These are phyloP conservation scores for Kurtzmaniella cleridarum DNA, from an alignment of 805 yeast genomes.

Conservation along the genomic window DNA sequence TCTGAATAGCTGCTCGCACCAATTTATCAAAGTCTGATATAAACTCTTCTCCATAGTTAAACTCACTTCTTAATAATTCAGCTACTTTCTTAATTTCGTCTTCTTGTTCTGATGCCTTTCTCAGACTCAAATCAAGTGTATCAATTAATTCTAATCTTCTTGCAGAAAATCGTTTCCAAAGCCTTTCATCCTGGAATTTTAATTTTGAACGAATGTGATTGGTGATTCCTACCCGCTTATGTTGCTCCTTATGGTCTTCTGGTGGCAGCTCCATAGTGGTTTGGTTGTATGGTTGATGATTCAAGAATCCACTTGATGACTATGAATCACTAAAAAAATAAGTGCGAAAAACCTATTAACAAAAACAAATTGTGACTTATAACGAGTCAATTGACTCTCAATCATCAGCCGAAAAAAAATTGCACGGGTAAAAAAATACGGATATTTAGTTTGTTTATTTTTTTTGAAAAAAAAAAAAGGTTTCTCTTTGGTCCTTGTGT, in stretches of 20 bases:
- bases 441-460: too few species aligned
- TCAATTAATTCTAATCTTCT: conserved; percentile 87
- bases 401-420: background rate
- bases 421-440: too few species aligned
- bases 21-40: conserved; percentile 78
- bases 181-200: conserved; percentile 71
- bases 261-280: conserved; percentile 1
- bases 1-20: conserved; percentile 90
- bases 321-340: too few species aligned
- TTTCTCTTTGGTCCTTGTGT: too few species aligned
- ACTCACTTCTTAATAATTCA: conserved; percentile 68
- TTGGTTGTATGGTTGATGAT: too few species aligned
- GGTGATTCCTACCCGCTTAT: conserved; percentile 47
- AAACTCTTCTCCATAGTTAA: conserved; percentile 55
- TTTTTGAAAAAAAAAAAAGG: too few species aligned
- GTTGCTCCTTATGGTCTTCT: conserved; percentile 6
- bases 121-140: conserved; percentile 52
- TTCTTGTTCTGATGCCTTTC: conserved; percentile 92
- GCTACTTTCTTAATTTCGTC: conserved; percentile 76
- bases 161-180: conserved; percentile 90
- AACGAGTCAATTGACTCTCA: background rate
- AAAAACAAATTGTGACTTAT: background rate
- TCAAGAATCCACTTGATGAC: background rate
- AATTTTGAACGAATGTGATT: conserved; percentile 56
- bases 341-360: background rate